phyloP scores from a whole-genome alignment of 1,284 basidiomycete genomes.

The Ustilago xerochloae region DNA sequence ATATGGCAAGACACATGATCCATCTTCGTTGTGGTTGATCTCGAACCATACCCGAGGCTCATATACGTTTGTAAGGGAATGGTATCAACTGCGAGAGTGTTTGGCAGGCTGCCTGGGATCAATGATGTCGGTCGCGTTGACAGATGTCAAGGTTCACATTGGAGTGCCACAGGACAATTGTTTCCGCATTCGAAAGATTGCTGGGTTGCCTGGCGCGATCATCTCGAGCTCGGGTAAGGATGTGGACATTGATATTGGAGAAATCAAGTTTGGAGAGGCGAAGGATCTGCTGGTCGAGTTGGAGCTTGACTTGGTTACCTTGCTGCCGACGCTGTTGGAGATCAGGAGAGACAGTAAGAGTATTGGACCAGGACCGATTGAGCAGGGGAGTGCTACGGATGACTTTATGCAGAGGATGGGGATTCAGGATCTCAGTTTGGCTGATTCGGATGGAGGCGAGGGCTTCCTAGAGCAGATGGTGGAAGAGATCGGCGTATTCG shows the following conservation, averaged over 20 bases:
- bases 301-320: conserved; percentile 53
- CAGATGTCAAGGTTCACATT: conserved; percentile 60
- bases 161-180: conserved; percentile 60
- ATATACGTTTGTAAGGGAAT: conserved; percentile 76
- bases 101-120: conserved; percentile 61
- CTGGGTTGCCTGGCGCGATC: conserved; percentile 69
- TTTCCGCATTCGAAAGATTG: conserved; percentile 60
- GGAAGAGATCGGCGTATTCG: conserved; percentile 62
- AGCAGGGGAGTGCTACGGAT: conserved; percentile 60
- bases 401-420: conserved; percentile 65
- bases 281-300: conserved; percentile 64
- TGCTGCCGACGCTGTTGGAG: conserved; percentile 42
- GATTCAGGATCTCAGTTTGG: conserved; percentile 54
- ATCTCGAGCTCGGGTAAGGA: conserved; percentile 87
- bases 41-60: conserved; percentile 95
- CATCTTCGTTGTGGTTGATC: conserved; percentile 97
- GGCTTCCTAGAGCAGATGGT: conserved; percentile 54
- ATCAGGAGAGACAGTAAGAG: conserved; percentile 35
- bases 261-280: conserved; percentile 69
- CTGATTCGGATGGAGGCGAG: conserved; percentile 40
- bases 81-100: conserved; percentile 64
- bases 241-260: conserved; percentile 93
- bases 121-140: conserved; percentile 61
- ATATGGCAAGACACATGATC: conserved; percentile 94
- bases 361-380: conserved; percentile 39